Evolutionary conservation across 2,329 filamentous ascomycete genomes (phyloP), one percentile per base, ranked within the genome.

Genomic region (Amesomyces nigricolor): DNA sequence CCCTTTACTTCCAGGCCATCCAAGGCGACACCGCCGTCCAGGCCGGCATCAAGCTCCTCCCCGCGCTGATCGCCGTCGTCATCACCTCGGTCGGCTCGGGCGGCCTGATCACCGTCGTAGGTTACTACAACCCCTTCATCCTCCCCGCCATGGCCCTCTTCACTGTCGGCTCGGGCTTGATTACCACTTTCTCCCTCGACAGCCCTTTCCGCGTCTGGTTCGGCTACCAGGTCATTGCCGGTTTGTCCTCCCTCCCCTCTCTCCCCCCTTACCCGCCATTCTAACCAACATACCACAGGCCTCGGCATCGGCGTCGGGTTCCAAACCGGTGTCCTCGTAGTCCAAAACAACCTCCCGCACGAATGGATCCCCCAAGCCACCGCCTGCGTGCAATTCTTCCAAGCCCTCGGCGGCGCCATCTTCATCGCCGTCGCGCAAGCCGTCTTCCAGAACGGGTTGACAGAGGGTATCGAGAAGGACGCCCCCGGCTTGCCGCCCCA

Each of bases 351-450:
- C 0, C 69, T 82, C 2, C 66, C 74, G 0, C 70, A 75, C 32
- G 70, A 74, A 2, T 75, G 78, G 55, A 71, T 81, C 14, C 75
- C 79, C 1, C 71, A 79, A 1, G 79, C 70, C 29, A 79, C 75
- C 5, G 77, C 78, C 5, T 76, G 71, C 49, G 73, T 81, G 1
- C 74, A 77, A 37, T 86, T 88, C 70, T 83, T 82, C 71, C 82
- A 87, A 64, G 76, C 77, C 1, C 74, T 89, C 3, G 85, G 85
- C 40, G 85, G 85, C 3, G 82, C 86, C 2, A 70, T 89, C 22
- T 81, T 82, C 61, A 79, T 89, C 47, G 78, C 81, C 5, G 80
- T 87, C 9, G 80, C 80, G 0, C 82, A 89, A 66, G 81, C 83
- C 17, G 76, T 87, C 45, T 88, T 89, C 71, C 78, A 82, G 59